These are phyloP conservation scores for Oryza meyeriana DNA, from an alignment of 176 grass and related monocot genomes.

Conservation along the genomic window DNA sequence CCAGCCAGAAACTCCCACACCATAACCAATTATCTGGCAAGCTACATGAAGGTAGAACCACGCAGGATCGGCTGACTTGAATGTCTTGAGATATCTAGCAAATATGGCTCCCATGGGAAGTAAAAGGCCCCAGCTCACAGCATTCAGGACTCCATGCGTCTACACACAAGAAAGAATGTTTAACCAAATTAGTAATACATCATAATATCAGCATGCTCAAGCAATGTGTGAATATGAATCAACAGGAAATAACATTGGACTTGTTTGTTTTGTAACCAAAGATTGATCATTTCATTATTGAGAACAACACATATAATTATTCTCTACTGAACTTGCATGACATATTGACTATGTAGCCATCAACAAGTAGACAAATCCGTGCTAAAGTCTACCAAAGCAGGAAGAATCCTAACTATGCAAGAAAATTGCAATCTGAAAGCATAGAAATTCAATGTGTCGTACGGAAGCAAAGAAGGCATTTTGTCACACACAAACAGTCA, in stretches of 20 bases:
- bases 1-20: conserved; percentile 83
- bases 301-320: not conserved
- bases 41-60: conserved; percentile 87
- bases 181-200: not conserved
- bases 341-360: not conserved
- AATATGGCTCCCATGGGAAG: conserved; percentile 71
- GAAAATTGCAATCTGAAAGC: not conserved
- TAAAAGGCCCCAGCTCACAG: conserved; percentile 81
- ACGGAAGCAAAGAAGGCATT: not conserved
- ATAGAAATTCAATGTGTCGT: conserved; percentile 4
- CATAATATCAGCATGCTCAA: not conserved
- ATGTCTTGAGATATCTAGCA: conserved; percentile 74
- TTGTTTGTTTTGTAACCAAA: not conserved
- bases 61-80: conserved; percentile 63
- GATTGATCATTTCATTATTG: not conserved
- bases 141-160: conserved; percentile 81
- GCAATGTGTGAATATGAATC: not conserved
- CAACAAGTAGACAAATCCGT: not conserved
- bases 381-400: conserved; percentile 11
- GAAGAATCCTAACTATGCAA: conserved; percentile 1
- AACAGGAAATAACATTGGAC: not conserved
- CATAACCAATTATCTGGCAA: conserved; percentile 67
- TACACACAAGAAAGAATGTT: not conserved
- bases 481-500: conserved; percentile 5
- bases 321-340: not conserved